A percentile compares a stretch with the other conserved stretches of the same genome.
Evolutionary conservation across 352 stramenopile species (phyloP).

Genomic region (Phytophthora aleatoria): DNA sequence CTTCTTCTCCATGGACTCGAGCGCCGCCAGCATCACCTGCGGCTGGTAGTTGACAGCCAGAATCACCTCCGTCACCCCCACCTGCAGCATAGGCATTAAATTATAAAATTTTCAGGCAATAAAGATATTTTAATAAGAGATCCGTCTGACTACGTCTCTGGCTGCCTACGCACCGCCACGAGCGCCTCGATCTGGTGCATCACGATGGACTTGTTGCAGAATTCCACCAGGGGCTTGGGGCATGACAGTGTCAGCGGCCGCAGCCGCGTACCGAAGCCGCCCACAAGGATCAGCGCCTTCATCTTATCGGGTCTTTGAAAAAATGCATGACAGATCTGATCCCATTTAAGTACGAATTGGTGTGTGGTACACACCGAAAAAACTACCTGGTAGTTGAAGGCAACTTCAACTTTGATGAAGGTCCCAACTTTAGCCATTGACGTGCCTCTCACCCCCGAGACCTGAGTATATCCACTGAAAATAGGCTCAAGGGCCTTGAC

Average conservation of each 20-base stretch:
- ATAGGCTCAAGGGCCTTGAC: constrained; percentile 7
- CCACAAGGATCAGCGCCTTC: constrained; percentile 92
- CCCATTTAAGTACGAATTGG: background rate
- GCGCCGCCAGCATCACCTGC: constrained; percentile 84
- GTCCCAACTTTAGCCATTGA: background rate
- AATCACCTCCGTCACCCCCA: constrained; percentile 90
- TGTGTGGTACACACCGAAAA: background rate
- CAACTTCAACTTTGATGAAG: constrained; percentile 12
- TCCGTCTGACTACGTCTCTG: background rate
- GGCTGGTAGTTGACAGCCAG: constrained; percentile 91
- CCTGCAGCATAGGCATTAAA: constrained; percentile 33
- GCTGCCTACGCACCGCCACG: constrained; percentile 49
- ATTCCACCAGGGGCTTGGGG: constrained; percentile 91
- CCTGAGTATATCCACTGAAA: constrained; percentile 20
- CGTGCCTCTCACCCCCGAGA: background rate
- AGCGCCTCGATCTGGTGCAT: constrained; percentile 91
- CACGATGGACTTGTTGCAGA: constrained; percentile 92
- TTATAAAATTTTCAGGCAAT: constrained; percentile 1
- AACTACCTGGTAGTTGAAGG: background rate
- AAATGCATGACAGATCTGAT: background rate
- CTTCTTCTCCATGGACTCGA: constrained; percentile 84
- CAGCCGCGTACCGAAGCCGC: constrained; percentile 90
- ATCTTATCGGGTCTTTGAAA: constrained; percentile 38
- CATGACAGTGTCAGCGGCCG: constrained; percentile 90
- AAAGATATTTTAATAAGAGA: background rate